phyloP scores from a whole-genome alignment of 176 grass and related monocot genomes.

The sorghum (Sorghum bicolor) region Sorghum_bicolor_NCBIv3 NC_012877.2:62478501-62479000 shows the following conservation, averaged over 20 bases:
- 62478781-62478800: not conserved
- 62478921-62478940: slow-evolving; percentile 73
- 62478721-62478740: slow-evolving; percentile 73
- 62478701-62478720: slow-evolving; percentile 78
- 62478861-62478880: slow-evolving; percentile 61
- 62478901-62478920: slow-evolving; percentile 72
- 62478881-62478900: slow-evolving; percentile 49
- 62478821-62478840: slow-evolving; percentile 43
- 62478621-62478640: not conserved
- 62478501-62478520: slow-evolving; percentile 68
- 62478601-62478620: not conserved
- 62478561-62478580: slow-evolving; percentile 38
- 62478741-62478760: slow-evolving; percentile 58
- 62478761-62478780: not conserved
- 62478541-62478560: slow-evolving; percentile 90
- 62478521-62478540: slow-evolving; percentile 78
- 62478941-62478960: slow-evolving; percentile 57
- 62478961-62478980: slow-evolving; percentile 78
- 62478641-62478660: slow-evolving; percentile 36
- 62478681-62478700: slow-evolving; percentile 76
- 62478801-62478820: not conserved
- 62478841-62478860: slow-evolving; percentile 88
- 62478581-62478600: not conserved
- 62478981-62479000: slow-evolving; percentile 47
- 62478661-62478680: slow-evolving; percentile 92